Evolutionary conservation across 73 alveolate genomes (phyloP).

Genomic region (Paramecium tetraurelia): DNA sequence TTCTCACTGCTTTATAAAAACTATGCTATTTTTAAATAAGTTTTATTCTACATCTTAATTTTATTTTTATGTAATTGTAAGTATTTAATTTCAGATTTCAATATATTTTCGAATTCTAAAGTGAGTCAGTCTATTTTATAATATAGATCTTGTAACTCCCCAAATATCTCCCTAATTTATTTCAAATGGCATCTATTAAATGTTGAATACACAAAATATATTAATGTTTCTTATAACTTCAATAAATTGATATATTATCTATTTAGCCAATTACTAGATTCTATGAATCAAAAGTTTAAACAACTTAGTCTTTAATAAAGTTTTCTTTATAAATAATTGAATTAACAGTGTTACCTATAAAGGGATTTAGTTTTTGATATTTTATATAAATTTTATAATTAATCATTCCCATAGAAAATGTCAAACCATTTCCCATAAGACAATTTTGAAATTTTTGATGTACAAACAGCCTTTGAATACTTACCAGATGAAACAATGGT

Average conservation of each 20-base stretch:
- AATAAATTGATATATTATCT: background rate
- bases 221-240: background rate
- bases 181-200: background rate
- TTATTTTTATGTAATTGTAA: background rate
- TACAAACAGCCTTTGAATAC: background rate
- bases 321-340: background rate
- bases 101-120: background rate
- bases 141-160: background rate
- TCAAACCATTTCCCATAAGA: constrained; percentile 21
- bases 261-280: background rate
- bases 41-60: background rate
- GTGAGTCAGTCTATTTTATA: background rate
- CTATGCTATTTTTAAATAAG: background rate
- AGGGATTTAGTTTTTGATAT: background rate
- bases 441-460: background rate
- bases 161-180: background rate
- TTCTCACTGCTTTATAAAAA: background rate
- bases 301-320: too few relatives aligned
- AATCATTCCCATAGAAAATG: background rate
- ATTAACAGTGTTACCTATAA: background rate
- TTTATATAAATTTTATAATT: background rate
- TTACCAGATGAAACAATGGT: constrained; percentile 14
- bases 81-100: background rate
- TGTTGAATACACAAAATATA: background rate
- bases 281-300: background rate